Evolutionary conservation across 2,329 filamentous ascomycete genomes (phyloP).

Genomic region (Dactylellina drechsleri): DNA sequence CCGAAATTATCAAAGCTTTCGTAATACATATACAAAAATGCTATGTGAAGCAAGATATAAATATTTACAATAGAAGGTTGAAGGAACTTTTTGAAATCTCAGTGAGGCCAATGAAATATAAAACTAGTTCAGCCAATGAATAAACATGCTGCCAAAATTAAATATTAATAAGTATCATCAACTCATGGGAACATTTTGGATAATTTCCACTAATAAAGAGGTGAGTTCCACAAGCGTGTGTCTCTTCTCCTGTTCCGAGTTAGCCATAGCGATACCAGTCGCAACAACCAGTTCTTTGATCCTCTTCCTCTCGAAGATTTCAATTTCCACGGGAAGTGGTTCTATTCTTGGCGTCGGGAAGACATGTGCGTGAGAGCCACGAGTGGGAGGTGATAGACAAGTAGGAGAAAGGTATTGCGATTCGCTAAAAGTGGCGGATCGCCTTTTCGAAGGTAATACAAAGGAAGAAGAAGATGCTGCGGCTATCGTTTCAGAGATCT

Average conservation of each 20-base stretch:
- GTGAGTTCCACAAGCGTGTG: slow-evolving; percentile 26
- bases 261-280: slow-evolving; percentile 47
- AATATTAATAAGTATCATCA: slow-evolving; percentile 1
- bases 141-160: no score
- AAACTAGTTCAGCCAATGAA: no score
- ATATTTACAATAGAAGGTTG: no score
- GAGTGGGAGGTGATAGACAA: slow-evolving; percentile 30
- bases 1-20: no score
- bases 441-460: slow-evolving; percentile 17
- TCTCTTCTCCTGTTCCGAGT: slow-evolving; percentile 45
- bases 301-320: slow-evolving; percentile 42
- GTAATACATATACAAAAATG: no score
- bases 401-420: slow-evolving; percentile 31
- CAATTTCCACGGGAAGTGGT: slow-evolving; percentile 25
- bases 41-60: no score
- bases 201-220: slow-evolving; percentile 20
- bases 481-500: slow-evolving; percentile 31
- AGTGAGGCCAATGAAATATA: no score
- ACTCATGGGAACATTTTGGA: slow-evolving; percentile 19
- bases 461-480: slow-evolving; percentile 25
- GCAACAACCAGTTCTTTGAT: slow-evolving; percentile 33
- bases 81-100: no score
- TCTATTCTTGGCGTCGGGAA: slow-evolving; percentile 39
- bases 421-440: slow-evolving; percentile 24
- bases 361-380: slow-evolving; percentile 41